Percentiles rank a stretch among this genome's conserved stretches.
These are phyloP conservation scores for Dioscorea dumetorum DNA, from an alignment of 106 monocot species.

Conservation along the genomic window DNA sequence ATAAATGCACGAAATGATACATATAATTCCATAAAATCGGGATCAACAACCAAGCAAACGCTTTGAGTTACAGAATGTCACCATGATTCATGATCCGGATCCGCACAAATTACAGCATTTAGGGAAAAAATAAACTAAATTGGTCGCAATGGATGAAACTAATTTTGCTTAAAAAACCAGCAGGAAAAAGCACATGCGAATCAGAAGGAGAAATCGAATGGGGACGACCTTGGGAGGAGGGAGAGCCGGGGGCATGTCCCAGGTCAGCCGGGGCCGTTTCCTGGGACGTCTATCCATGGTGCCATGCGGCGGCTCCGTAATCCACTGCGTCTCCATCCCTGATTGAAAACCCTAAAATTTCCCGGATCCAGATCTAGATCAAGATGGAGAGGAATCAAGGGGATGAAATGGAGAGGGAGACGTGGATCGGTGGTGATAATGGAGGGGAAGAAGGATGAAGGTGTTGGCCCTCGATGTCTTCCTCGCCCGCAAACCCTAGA, in stretches of 20 bases:
- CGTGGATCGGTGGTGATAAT: neutral
- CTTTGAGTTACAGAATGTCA: too few relatives aligned
- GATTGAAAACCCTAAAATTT: neutral
- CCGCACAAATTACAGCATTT: too few relatives aligned
- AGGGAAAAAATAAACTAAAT: neutral
- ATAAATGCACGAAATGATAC: too few relatives aligned
- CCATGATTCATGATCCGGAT: too few relatives aligned
- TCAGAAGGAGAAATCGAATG: neutral
- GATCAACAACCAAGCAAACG: too few relatives aligned
- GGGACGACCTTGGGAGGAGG: constrained; percentile 37
- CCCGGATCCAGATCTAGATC: neutral
- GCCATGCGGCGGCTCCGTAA: constrained; percentile 56
- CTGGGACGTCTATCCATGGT: constrained; percentile 52
- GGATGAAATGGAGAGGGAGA: too few relatives aligned
- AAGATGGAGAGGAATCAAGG: neutral
- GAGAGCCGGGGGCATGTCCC: constrained; percentile 61
- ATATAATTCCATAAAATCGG: too few relatives aligned
- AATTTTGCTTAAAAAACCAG: neutral
- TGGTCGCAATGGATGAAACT: neutral
- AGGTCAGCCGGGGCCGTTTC: constrained; percentile 63
- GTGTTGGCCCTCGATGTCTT: neutral
- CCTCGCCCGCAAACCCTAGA: constrained; percentile 1
- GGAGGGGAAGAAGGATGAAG: neutral
- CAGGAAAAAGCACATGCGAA: neutral
- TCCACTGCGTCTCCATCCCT: constrained; percentile 71